Evolutionary conservation across 2,329 filamentous ascomycete species (phyloP), one percentile per base, ranked within the genome.

Genomic region (Aspergillus pseudoviridinutans): DNA sequence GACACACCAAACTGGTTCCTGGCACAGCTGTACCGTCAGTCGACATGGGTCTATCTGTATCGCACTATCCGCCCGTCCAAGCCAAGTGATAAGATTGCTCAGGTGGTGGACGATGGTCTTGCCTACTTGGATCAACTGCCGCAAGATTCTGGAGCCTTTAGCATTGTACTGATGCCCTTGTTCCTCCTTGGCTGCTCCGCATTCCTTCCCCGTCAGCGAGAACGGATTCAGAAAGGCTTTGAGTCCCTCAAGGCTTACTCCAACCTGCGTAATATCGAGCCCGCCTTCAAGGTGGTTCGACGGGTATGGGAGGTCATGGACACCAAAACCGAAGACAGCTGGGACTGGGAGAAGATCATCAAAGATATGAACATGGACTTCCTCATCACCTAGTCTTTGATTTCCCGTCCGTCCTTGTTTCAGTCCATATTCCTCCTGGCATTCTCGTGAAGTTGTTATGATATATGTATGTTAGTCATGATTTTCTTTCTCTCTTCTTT

Each of bases 271-370:
- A 86, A 86, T 64, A 85, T 86, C 60, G 74, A 78, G 50, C 79
- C 80, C 54, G 83, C 84, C 3, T 77, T 81, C 59, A 76, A 77
- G 56, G 79, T 86, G 8, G 82, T 87, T 20, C 73, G 81, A 55
- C 78, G 76, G 57, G 76, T 87, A 22, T 87, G 84, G 84, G 75
- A 79, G 57, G 73, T 84, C 54, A 87, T 87, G 84, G 84, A 86
- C 61, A 75, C 72, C 20, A 78, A 77, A 1, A 80, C 81, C 52
- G 77, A 80, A 57, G 80, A 84, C 56, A 82, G 80, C 55, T 87
- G 84, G 84, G 84, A 87, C 68, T 87, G 83, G 83, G 84, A 87
- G 70, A 81, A 75, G 58, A 82, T 86, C 58, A 84, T 86, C 60
- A 74, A 78, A 50, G 76, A 78, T 51, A 81, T 83, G 73, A 80